phyloP scores from a whole-genome alignment of 768 basidiomycete genomes.

The Trametes maxima region DNA sequence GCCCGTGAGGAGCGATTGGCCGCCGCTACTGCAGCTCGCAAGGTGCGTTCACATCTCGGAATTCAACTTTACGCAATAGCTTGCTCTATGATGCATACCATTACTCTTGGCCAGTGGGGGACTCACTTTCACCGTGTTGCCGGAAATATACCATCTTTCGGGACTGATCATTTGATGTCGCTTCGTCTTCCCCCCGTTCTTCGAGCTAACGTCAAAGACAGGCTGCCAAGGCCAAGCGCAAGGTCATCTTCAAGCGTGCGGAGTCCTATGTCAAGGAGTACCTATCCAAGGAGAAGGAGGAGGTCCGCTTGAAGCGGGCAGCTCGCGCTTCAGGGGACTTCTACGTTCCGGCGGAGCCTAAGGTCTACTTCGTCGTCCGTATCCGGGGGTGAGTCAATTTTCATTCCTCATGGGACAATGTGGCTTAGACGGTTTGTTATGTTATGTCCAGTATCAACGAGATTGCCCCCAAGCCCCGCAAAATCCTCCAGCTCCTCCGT shows the following conservation, averaged over 20 bases:
- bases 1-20: constrained; percentile 90
- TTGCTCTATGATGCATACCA: constrained; percentile 78
- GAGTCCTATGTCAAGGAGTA: constrained; percentile 99
- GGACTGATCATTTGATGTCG: constrained; percentile 56
- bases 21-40: constrained; percentile 82
- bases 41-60: constrained; percentile 56
- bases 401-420: background rate
- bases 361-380: constrained; percentile 97
- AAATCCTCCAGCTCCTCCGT: constrained; percentile 97
- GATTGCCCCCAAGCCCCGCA: constrained; percentile 98
- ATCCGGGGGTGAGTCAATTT: constrained; percentile 81
- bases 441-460: constrained; percentile 85
- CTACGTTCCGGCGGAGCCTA: constrained; percentile 96
- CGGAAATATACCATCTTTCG: constrained; percentile 94
- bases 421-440: background rate
- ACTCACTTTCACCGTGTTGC: constrained; percentile 62
- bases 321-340: constrained; percentile 93
- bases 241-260: constrained; percentile 98
- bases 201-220: constrained; percentile 37
- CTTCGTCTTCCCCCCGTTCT: background rate
- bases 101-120: constrained; percentile 75
- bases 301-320: constrained; percentile 91
- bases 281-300: constrained; percentile 88
- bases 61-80: background rate
- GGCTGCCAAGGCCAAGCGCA: constrained; percentile 90